Base-by-base conservation (phyloP, 2,329 filamentous ascomycete species). In the Plectosphaerella sp. region DNA sequence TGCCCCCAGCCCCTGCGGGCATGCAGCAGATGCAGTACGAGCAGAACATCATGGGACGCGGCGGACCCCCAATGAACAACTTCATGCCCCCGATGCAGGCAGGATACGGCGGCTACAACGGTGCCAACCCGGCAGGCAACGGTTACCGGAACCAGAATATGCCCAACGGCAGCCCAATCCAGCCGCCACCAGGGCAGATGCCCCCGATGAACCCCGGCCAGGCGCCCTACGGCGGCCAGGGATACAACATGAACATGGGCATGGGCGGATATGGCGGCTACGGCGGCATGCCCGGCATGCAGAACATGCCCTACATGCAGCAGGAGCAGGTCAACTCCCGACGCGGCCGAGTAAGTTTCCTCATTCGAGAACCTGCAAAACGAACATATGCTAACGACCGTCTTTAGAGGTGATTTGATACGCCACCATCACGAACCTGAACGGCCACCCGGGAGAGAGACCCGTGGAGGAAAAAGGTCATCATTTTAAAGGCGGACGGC, bases 21-120 rank as follows among this genome's bases (percentile, higher is more conserved):
- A 64, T 83, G 54, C 28, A 33, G 61, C 80, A 78, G 58, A 63
- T 84, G 58, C 80, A 82, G 56, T 84, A 80, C 61, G 81, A 83
- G 63, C 82, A 83, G 62, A 73, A 64, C 60, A 74, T 84, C 70
- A 73, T 85, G 65, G 72, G 73, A 46, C 74, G 82, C 16, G 75
- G 72, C 9, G 68, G 70, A 2, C 78, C 79, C 12, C 76, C 76
- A 10, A 76, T 83, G 70, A 77, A 73, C 62, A 82, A 78, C 63
- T 83, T 74, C 65, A 86, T 78, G 61, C 75, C 79, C 4, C 64
- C 70, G 8, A 78, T 85, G 74, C 80, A 78, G 62, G 71, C 75
- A 37, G 77, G 77, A 1, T 84, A 77, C 59, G 73, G 70, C n/a
- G 74, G 70, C n/a, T 84, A 77, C 60, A 74, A 70, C 57, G 72